Percentiles rank a stretch among this genome's conserved stretches.
Conservation (phyloP, 2,329 filamentous ascomycete species). For the Cryphonectria carpinicola region DNA sequence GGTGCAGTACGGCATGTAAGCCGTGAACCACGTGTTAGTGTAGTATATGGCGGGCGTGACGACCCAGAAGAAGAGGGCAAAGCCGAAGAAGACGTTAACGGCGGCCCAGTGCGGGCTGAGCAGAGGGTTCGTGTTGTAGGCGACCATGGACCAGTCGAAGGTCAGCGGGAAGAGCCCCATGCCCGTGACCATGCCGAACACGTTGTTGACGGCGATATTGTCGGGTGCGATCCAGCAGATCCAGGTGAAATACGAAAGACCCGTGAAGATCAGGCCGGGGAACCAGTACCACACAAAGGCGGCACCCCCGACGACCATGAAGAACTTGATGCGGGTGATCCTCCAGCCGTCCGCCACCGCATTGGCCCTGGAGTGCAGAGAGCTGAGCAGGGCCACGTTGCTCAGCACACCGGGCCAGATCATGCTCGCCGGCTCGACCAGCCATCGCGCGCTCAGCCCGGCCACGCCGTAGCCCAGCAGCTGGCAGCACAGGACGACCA, state of each 20-base stretch:
- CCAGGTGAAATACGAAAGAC: constrained; percentile 64
- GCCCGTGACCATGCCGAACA: constrained; percentile 66
- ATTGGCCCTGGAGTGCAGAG: constrained; percentile 44
- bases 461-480: constrained; percentile 45
- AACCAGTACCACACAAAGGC: constrained; percentile 65
- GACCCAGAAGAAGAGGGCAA: constrained; percentile 51
- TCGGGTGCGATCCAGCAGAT: constrained; percentile 66
- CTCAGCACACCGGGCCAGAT: constrained; percentile 45
- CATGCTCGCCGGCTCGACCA: constrained; percentile 43
- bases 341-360: constrained; percentile 42
- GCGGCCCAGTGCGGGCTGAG: constrained; percentile 50
- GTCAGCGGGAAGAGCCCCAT: constrained; percentile 66
- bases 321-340: constrained; percentile 43
- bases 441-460: constrained; percentile 41
- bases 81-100: constrained; percentile 48
- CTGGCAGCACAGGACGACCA: constrained; percentile 44
- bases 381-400: constrained; percentile 43
- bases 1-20: constrained; percentile 56
- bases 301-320: constrained; percentile 39
- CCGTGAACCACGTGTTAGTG: constrained; percentile 53
- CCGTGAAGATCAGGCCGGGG: constrained; percentile 65
- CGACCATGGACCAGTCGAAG: constrained; percentile 62
- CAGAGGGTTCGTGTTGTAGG: constrained; percentile 47
- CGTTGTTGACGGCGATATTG: constrained; percentile 64
- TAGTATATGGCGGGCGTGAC: constrained; percentile 52